Conservation (phyloP, 2,329 filamentous ascomycete species). For the Fusarium hainanense region DNA sequence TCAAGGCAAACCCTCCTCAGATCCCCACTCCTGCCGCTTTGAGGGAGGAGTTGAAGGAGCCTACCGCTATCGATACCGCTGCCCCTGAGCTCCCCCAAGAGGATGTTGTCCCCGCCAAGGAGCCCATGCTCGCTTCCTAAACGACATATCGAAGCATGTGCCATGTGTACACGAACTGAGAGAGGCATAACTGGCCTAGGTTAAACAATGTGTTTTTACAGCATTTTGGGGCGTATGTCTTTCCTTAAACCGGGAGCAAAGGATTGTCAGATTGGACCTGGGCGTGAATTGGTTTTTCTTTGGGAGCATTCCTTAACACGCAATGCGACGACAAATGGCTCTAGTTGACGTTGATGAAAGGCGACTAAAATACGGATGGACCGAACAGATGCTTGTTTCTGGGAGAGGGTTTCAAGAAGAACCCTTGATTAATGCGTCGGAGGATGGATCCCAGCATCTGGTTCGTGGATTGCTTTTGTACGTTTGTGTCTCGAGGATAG, state of each 20-base stretch:
- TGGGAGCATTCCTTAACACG: conserved; percentile 43
- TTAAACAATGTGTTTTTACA: conserved; percentile 44
- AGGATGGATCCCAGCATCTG: conserved; percentile 29
- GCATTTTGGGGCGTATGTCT: conserved; percentile 47
- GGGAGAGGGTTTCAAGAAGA: conserved; percentile 7
- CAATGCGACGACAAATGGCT: conserved; percentile 46
- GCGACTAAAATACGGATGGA: conserved; percentile 40
- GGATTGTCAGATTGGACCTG: conserved; percentile 45
- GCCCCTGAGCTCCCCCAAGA: conserved; percentile 45
- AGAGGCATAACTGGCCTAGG: conserved; percentile 43
- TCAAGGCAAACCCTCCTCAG: conserved; percentile 35
- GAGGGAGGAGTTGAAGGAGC: conserved; percentile 37
- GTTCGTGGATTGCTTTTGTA: conserved; percentile 38
- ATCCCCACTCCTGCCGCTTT: conserved; percentile 43
- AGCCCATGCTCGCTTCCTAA: conserved; percentile 49
- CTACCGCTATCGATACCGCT: conserved; percentile 44
- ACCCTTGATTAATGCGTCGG: conserved; percentile 41
- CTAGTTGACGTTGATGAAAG: conserved; percentile 40
- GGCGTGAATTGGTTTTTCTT: conserved; percentile 41
- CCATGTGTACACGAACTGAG: conserved; percentile 46
- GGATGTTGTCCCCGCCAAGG: conserved; percentile 29
- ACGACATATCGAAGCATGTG: conserved; percentile 39
- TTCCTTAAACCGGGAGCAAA: conserved; percentile 40
- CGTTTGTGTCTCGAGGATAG: conserved; percentile 42
- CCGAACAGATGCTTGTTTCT: conserved; percentile 28